A percentile compares a stretch with the other conserved stretches of the same genome.
phyloP scores from a whole-genome alignment of 805 yeast species.

The Pichia exigua region DNA sequence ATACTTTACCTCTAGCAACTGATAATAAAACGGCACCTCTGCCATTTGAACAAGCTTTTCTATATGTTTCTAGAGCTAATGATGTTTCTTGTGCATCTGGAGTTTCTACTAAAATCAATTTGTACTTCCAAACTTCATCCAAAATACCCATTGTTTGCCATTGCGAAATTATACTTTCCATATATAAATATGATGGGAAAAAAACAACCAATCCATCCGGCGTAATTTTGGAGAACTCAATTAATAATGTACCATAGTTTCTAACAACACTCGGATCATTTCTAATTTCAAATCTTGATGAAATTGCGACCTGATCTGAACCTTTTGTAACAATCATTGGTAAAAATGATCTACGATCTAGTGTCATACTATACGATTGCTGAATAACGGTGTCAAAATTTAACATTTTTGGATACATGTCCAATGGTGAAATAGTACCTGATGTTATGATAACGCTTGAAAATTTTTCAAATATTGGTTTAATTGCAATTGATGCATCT shows the following conservation, averaged over 20 bases:
- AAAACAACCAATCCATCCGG: slow-evolving; percentile 98
- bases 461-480: slow-evolving; percentile 91
- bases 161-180: slow-evolving; percentile 97
- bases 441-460: slow-evolving; percentile 91
- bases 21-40: slow-evolving; percentile 93
- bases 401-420: slow-evolving; percentile 97
- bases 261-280: slow-evolving; percentile 97
- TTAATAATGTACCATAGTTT: slow-evolving; percentile 86
- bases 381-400: slow-evolving; percentile 90
- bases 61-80: slow-evolving; percentile 86
- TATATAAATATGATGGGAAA: slow-evolving; percentile 92
- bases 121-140: slow-evolving; percentile 98
- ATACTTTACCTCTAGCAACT: slow-evolving; percentile 98
- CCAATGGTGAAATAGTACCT: slow-evolving; percentile 96
- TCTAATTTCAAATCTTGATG: slow-evolving; percentile 92
- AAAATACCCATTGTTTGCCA: slow-evolving; percentile 99
- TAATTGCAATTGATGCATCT: slow-evolving; percentile 96
- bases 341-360: slow-evolving; percentile 83
- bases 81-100: slow-evolving; percentile 99
- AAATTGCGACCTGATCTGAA: slow-evolving; percentile 94
- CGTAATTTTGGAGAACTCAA: slow-evolving; percentile 89
- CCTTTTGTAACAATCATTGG: slow-evolving; percentile 97
- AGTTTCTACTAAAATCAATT: slow-evolving; percentile 89
- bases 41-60: slow-evolving; percentile 96
- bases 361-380: slow-evolving; percentile 92